These are phyloP conservation scores for Fusarium cyanostomum DNA, from an alignment of 2,329 filamentous ascomycete species.

Conservation along the genomic window DNA sequence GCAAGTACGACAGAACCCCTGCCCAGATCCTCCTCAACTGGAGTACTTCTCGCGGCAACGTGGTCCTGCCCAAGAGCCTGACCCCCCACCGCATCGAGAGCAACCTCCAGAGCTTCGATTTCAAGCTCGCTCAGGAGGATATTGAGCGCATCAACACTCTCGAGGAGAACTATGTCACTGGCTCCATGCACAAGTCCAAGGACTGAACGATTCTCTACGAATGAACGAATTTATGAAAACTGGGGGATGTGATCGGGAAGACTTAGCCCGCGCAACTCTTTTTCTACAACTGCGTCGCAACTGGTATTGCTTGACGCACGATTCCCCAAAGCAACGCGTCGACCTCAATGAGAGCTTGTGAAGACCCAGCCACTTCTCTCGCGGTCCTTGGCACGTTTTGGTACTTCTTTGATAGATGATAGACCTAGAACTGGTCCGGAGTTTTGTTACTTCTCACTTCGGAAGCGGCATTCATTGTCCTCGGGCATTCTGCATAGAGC, in stretches of 20 bases:
- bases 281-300: slow-evolving; percentile 12
- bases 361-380: slow-evolving; percentile 14
- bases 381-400: not conserved
- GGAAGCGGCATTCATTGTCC: not conserved
- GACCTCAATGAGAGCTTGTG: slow-evolving; percentile 15
- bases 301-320: slow-evolving; percentile 18
- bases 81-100: slow-evolving; percentile 70
- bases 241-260: not conserved
- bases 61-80: slow-evolving; percentile 57
- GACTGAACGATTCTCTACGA: slow-evolving; percentile 43
- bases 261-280: not conserved
- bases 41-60: slow-evolving; percentile 29
- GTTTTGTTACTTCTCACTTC: slow-evolving; percentile 3
- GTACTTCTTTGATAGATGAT: slow-evolving; percentile 1
- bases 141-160: slow-evolving; percentile 70
- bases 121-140: slow-evolving; percentile 69
- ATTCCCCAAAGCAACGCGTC: slow-evolving; percentile 9
- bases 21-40: slow-evolving; percentile 35
- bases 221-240: slow-evolving; percentile 15
- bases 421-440: slow-evolving; percentile 7
- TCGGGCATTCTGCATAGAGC: not conserved
- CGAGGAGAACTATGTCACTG: slow-evolving; percentile 77
- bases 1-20: slow-evolving; percentile 26
- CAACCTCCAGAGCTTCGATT: slow-evolving; percentile 71
- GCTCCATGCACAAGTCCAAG: slow-evolving; percentile 53